These are phyloP conservation scores for Bryum argenteum DNA, from an alignment of 225 moss, liverwort and hornwort species.

Conservation along the genomic window DNA sequence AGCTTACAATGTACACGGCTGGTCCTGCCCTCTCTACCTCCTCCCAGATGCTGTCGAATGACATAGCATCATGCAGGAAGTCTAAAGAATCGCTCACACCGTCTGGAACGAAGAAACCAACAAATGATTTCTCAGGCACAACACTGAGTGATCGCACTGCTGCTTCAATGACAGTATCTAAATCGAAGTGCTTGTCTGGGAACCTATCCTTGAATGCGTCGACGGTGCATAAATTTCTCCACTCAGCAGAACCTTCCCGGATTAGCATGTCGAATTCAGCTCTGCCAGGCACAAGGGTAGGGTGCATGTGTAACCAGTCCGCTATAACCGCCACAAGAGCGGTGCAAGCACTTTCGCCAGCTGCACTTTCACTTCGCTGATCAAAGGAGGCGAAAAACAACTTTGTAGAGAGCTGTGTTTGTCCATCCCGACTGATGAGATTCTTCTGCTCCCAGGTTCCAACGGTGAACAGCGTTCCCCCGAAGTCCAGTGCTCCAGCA, in stretches of 20 bases:
- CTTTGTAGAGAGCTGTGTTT: constrained; percentile 71
- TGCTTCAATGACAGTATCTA: constrained; percentile 85
- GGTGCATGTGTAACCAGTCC: constrained; percentile 91
- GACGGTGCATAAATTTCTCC: constrained; percentile 93
- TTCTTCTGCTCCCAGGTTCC: constrained; percentile 97
- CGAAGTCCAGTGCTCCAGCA: constrained; percentile 76
- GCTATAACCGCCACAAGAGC: constrained; percentile 95
- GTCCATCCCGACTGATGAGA: constrained; percentile 77
- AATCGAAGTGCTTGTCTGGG: constrained; percentile 91
- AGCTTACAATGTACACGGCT: constrained; percentile 92
- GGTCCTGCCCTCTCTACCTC: constrained; percentile 80
- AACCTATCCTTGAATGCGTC: constrained; percentile 81
- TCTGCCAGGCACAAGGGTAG: constrained; percentile 88
- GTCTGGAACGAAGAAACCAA: constrained; percentile 89
- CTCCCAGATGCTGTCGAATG: constrained; percentile 86
- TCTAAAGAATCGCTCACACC: constrained; percentile 78
- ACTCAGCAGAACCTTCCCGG: constrained; percentile 92
- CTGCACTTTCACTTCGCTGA: constrained; percentile 99
- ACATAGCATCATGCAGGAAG: constrained; percentile 77
- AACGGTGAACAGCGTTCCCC: constrained; percentile 85
- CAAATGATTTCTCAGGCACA: constrained; percentile 69
- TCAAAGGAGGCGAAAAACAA: constrained; percentile 97
- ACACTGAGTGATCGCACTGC: constrained; percentile 79
- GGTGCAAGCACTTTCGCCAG: constrained; percentile 96
- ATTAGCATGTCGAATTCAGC: constrained; percentile 99